phyloP scores from a whole-genome alignment of 306 rosid species.

The Cicer bijugum region DNA sequence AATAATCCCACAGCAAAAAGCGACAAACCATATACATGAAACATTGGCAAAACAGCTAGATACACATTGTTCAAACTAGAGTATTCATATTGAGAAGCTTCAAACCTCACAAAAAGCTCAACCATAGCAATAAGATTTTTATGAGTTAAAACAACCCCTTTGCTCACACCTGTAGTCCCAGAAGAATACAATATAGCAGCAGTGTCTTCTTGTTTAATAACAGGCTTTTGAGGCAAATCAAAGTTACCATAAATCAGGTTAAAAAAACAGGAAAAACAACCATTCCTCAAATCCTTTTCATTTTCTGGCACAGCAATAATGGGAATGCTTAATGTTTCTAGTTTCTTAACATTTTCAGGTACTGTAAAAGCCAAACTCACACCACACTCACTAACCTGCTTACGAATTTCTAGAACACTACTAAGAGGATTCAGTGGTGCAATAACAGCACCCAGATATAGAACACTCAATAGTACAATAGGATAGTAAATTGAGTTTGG shows the following conservation, averaged over 20 bases:
- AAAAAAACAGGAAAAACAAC: slow-evolving; percentile 47
- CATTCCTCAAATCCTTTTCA: slow-evolving; percentile 39
- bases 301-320: slow-evolving; percentile 65
- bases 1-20: slow-evolving; percentile 64
- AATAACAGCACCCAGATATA: slow-evolving; percentile 69
- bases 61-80: slow-evolving; percentile 58
- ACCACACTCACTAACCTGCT: slow-evolving; percentile 55
- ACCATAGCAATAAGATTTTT: slow-evolving; percentile 64
- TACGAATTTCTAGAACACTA: slow-evolving; percentile 61
- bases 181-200: slow-evolving; percentile 83
- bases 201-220: slow-evolving; percentile 73
- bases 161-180: slow-evolving; percentile 83
- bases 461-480: slow-evolving; percentile 56
- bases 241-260: slow-evolving; percentile 49
- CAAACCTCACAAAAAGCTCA: slow-evolving; percentile 71
- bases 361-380: slow-evolving; percentile 57
- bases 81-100: slow-evolving; percentile 73
- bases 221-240: slow-evolving; percentile 54
- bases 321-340: slow-evolving; percentile 57
- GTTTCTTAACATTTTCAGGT: slow-evolving; percentile 46
- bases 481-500: slow-evolving; percentile 84
- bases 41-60: slow-evolving; percentile 80
- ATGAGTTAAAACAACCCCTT: slow-evolving; percentile 78
- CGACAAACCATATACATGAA: slow-evolving; percentile 75
- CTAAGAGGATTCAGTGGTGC: slow-evolving; percentile 77